phyloP scores from a whole-genome alignment of 768 basidiomycete species.

The Lentinula sp. region DNA sequence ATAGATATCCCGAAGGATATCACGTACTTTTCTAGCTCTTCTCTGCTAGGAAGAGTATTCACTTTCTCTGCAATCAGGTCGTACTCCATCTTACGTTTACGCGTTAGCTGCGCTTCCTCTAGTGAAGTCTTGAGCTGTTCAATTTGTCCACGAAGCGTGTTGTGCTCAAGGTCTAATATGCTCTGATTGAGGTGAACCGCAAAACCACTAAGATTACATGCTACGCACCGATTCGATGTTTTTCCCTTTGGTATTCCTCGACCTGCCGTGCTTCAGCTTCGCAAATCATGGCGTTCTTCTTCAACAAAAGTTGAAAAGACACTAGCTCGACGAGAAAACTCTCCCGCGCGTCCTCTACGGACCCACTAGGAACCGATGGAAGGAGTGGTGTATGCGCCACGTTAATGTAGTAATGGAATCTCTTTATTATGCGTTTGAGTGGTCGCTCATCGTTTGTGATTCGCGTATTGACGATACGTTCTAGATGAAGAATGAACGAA shows the following conservation, averaged over 20 bases:
- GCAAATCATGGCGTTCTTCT: slow-evolving; percentile 79
- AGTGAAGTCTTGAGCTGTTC: slow-evolving; percentile 70
- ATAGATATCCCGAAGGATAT: not conserved
- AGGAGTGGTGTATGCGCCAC: slow-evolving; percentile 45
- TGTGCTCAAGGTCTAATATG: slow-evolving; percentile 63
- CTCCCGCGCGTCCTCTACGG: slow-evolving; percentile 67
- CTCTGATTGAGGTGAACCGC: not conserved
- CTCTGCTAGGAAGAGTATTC: slow-evolving; percentile 67
- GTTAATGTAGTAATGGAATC: slow-evolving; percentile 69
- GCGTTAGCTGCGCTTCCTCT: slow-evolving; percentile 73
- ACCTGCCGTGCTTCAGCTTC: slow-evolving; percentile 84
- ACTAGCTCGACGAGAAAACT: slow-evolving; percentile 75
- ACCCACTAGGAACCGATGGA: slow-evolving; percentile 20
- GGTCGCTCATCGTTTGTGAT: slow-evolving; percentile 81
- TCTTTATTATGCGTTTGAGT: slow-evolving; percentile 72
- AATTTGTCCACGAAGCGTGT: slow-evolving; percentile 60
- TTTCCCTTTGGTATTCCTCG: slow-evolving; percentile 74
- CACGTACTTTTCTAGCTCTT: slow-evolving; percentile 72
- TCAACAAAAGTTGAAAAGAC: slow-evolving; percentile 66
- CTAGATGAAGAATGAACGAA: slow-evolving; percentile 28
- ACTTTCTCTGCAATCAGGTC: slow-evolving; percentile 81
- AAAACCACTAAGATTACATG: not conserved
- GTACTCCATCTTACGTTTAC: slow-evolving; percentile 80
- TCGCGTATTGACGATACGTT: slow-evolving; percentile 73
- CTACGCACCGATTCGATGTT: slow-evolving; percentile 63